These are phyloP conservation scores for Trametes cinnabarina DNA, from an alignment of 768 basidiomycete genomes.

Conservation along the genomic window DNA sequence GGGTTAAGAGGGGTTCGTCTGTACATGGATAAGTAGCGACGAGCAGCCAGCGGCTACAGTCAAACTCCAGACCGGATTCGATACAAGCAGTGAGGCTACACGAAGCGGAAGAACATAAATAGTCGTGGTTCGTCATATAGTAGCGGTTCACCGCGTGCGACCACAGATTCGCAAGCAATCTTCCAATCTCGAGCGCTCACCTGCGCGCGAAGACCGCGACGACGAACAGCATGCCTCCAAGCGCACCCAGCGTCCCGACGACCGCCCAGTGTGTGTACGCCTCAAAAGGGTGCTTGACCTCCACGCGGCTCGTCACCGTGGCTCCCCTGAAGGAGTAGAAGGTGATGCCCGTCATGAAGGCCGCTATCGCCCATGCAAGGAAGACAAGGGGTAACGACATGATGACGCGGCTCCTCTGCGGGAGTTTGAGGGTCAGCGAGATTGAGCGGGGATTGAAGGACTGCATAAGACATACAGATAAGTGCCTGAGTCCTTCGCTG, in stretches of 20 bases:
- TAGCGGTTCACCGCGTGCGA: neutral
- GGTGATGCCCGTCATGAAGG: slow-evolving; percentile 62
- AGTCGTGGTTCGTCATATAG: neutral
- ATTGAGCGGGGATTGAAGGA: slow-evolving; percentile 1
- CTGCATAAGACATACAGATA: slow-evolving; percentile 35
- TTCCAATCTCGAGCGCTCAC: neutral
- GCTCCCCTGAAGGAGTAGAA: slow-evolving; percentile 63
- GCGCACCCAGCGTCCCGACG: slow-evolving; percentile 59
- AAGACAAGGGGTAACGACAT: slow-evolving; percentile 75
- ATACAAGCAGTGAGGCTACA: neutral
- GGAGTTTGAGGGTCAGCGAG: neutral
- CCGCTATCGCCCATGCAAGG: slow-evolving; percentile 66
- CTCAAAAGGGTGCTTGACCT: slow-evolving; percentile 45
- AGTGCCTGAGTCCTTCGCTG: slow-evolving; percentile 59
- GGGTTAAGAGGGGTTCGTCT: too few species aligned
- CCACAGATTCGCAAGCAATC: neutral
- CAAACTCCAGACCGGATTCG: too few species aligned
- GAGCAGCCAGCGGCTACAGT: too few species aligned
- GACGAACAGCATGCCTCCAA: slow-evolving; percentile 60
- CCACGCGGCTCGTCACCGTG: slow-evolving; percentile 37
- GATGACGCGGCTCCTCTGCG: slow-evolving; percentile 58
- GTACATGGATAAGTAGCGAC: too few species aligned
- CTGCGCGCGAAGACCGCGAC: slow-evolving; percentile 36
- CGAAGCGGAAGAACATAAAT: neutral
- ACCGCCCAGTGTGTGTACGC: slow-evolving; percentile 64